Percentiles rank a stretch among this genome's conserved stretches.
Evolutionary conservation across 176 grass and related monocot genomes (phyloP).

Genomic region (Oryza longistaminata): DNA sequence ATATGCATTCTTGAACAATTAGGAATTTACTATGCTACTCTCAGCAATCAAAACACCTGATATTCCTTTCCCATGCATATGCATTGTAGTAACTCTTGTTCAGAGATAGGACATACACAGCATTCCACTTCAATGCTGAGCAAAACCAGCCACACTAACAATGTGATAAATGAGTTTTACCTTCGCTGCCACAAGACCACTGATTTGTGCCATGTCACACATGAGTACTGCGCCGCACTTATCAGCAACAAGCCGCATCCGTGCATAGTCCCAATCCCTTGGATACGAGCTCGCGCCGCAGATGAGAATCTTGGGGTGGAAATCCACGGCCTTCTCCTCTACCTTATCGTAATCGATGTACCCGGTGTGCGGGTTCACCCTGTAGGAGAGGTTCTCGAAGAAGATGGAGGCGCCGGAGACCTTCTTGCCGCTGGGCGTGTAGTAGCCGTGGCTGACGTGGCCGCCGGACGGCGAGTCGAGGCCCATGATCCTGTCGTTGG

Average conservation of each 20-base stretch:
- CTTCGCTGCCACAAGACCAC: slow-evolving; percentile 95
- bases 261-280: slow-evolving; percentile 87
- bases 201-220: slow-evolving; percentile 99
- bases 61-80: not conserved
- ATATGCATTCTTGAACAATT: not conserved
- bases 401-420: slow-evolving; percentile 92
- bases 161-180: slow-evolving; percentile 39
- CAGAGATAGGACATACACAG: not conserved
- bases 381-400: slow-evolving; percentile 94
- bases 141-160: not conserved
- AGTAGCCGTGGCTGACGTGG: slow-evolving; percentile 98
- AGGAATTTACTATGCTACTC: not conserved
- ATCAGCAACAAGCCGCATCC: slow-evolving; percentile 80
- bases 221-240: slow-evolving; percentile 82
- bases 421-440: slow-evolving; percentile 84
- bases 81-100: not conserved
- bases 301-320: slow-evolving; percentile 94
- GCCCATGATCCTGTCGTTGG: slow-evolving; percentile 93
- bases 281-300: slow-evolving; percentile 96
- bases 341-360: slow-evolving; percentile 95
- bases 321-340: slow-evolving; percentile 84
- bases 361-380: slow-evolving; percentile 85
- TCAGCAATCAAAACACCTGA: not conserved
- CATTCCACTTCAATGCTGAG: not conserved
- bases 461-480: slow-evolving; percentile 86